Evolutionary conservation across 495 filamentous ascomycete genomes (phyloP).

Genomic region (Aspergillus taichungensis): DNA sequence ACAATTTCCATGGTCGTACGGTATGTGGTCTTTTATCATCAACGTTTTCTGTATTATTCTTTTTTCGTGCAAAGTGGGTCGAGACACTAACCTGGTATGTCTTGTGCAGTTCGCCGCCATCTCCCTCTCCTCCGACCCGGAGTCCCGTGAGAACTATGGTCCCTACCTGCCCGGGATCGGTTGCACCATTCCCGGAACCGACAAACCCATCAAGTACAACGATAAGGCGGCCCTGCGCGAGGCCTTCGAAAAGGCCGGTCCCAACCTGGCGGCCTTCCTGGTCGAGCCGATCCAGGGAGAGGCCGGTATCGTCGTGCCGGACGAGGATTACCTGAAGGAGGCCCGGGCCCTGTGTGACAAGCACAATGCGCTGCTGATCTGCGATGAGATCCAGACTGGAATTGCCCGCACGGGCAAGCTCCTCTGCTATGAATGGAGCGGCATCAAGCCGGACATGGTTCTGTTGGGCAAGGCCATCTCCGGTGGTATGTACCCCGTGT

Average conservation of each 20-base stretch:
- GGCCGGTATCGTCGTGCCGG: constrained; percentile 92
- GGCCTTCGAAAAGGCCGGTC: constrained; percentile 69
- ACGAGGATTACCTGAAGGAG: constrained; percentile 75
- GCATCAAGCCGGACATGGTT: constrained; percentile 90
- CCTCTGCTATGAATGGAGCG: constrained; percentile 89
- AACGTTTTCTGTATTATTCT: neutral
- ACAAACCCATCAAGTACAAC: constrained; percentile 75
- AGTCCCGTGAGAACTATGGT: constrained; percentile 94
- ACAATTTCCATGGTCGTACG: constrained; percentile 96
- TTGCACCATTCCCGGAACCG: constrained; percentile 65
- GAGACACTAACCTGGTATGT: constrained; percentile 3
- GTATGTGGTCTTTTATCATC: constrained; percentile 39
- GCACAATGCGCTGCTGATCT: constrained; percentile 90
- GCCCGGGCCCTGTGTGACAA: constrained; percentile 84
- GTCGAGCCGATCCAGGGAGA: constrained; percentile 98
- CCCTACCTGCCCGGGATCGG: constrained; percentile 88
- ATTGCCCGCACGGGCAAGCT: constrained; percentile 92
- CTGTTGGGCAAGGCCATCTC: constrained; percentile 95
- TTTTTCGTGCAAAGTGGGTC: constrained; percentile 10
- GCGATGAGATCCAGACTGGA: constrained; percentile 97
- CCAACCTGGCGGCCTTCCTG: constrained; percentile 85
- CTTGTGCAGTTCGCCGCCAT: constrained; percentile 79
- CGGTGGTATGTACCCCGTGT: constrained; percentile 97
- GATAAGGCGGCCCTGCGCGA: constrained; percentile 71
- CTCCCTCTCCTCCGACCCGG: constrained; percentile 87